Evolutionary conservation across 148 eudicot species (phyloP).

Genomic region (Nepenthes mirabilis): DNA sequence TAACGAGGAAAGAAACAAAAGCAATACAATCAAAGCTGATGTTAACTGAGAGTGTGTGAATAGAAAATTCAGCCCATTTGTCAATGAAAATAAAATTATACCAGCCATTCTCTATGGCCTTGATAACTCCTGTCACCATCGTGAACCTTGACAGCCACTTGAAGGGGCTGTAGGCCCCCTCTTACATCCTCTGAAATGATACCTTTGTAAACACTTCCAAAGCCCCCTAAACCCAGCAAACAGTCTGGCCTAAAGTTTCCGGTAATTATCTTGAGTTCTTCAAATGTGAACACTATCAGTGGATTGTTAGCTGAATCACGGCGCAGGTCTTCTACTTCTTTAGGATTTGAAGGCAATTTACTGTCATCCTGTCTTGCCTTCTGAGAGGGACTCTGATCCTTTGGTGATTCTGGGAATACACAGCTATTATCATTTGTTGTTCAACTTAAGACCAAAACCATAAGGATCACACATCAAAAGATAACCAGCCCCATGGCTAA

Average conservation of each 20-base stretch:
- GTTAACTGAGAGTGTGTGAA: background rate
- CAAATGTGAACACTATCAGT: constrained; percentile 49
- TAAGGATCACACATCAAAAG: too few relatives aligned
- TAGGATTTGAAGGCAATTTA: constrained; percentile 68
- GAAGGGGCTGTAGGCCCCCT: constrained; percentile 35
- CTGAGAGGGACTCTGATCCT: constrained; percentile 18
- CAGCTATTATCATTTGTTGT: background rate
- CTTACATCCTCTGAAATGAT: constrained; percentile 32
- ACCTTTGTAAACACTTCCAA: constrained; percentile 85
- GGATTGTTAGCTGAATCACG: constrained; percentile 46
- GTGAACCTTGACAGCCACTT: constrained; percentile 89
- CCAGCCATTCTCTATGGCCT: constrained; percentile 95
- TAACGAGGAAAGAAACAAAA: constrained; percentile 1
- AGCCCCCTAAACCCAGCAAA: constrained; percentile 83
- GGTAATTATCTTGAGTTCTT: constrained; percentile 55
- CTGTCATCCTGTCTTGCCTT: constrained; percentile 20
- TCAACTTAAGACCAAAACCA: too few relatives aligned
- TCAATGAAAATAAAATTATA: constrained; percentile 5
- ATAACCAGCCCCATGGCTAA: too few relatives aligned
- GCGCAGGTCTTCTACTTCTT: constrained; percentile 82
- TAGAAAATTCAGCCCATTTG: background rate
- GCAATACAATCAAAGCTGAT: background rate
- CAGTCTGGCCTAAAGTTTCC: constrained; percentile 65
- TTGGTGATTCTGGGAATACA: constrained; percentile 31
- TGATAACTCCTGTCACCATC: constrained; percentile 76